Conservation (phyloP, 306 rosid species). For the Crotalaria pallida region DNA sequence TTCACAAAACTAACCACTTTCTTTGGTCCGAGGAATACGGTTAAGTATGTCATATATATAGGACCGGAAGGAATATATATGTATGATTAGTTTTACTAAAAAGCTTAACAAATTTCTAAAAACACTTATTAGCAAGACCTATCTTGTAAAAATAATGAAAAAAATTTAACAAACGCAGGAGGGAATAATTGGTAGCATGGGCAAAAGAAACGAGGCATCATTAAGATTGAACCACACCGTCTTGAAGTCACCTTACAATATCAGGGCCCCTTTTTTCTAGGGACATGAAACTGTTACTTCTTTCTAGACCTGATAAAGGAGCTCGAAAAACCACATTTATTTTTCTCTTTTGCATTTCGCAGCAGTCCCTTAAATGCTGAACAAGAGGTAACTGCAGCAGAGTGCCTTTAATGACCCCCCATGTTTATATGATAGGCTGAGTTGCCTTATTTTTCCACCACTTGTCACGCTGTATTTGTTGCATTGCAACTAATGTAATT, state of each 20-base stretch:
- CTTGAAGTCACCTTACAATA: conserved; percentile 25
- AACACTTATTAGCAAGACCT: too few relatives aligned
- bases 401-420: conserved; percentile 18
- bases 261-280: conserved; percentile 22
- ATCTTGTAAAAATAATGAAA: too few relatives aligned
- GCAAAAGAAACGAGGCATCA: conserved; percentile 20
- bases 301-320: conserved; percentile 10
- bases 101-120: too few relatives aligned
- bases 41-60: too few relatives aligned
- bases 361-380: conserved; percentile 20
- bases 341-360: not conserved
- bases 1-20: too few relatives aligned
- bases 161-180: too few relatives aligned
- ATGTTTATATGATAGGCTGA: not conserved
- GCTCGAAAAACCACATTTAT: conserved; percentile 15
- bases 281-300: conserved; percentile 22
- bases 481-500: too few relatives aligned
- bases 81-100: too few relatives aligned
- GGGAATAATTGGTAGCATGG: not conserved
- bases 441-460: not conserved
- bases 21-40: too few relatives aligned
- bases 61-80: too few relatives aligned
- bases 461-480: too few relatives aligned
- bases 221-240: conserved; percentile 22
- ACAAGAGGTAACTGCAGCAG: conserved; percentile 14